Evolutionary conservation across 768 basidiomycete genomes (phyloP), one percentile per base, ranked within the genome.

Genomic region (Clathrus columnatus): DNA sequence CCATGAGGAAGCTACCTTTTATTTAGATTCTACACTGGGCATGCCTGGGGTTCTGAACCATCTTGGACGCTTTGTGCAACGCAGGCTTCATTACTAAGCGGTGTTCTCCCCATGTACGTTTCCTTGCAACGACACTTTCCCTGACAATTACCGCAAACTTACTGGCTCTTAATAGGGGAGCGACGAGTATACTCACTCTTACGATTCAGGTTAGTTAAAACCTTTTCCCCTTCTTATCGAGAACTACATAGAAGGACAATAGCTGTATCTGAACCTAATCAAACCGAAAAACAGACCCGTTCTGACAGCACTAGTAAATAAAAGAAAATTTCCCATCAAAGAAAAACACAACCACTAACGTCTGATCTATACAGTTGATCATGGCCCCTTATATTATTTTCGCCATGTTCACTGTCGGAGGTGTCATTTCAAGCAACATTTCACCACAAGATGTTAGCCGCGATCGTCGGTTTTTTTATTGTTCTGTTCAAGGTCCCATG

Each of bases 31-130:
- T n/a, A n/a, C n/a, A n/a, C n/a, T n/a, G n/a, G n/a, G n/a, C n/a
- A n/a, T 11, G 36, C 11, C 36, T 11, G 36, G n/a, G 36, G 36
- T 36, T 36, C 36, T 11, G 30, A 36, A 36, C 36, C 4, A 36
- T 11, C 7, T 36, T n/a, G 36, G 4, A 36, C 36, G n/a, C 4
- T n/a, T n/a, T 36, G 36, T 36, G 36, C n/a, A n/a, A n/a, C n/a
- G n/a, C 57, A 58, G 44, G 57, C 57, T 32, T 26, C 54, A 7
- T 23, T 58, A 23, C 14, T 58, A 7, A 44, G 54, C 26, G 57
- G 53, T 7, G 29, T 55, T 17, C 32, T 32, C 23, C 50, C 50
- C 7, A n/a, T 58, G 57, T 58, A 6, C 16, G 57, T 55, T 4
- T 7, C 8, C 36, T 36, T 36, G 2, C n/a, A 5, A 36, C n/a